Evolutionary conservation across 1,284 basidiomycete genomes (phyloP), one percentile per base, ranked within the genome.

Genomic region (Testicularia cyperi): DNA sequence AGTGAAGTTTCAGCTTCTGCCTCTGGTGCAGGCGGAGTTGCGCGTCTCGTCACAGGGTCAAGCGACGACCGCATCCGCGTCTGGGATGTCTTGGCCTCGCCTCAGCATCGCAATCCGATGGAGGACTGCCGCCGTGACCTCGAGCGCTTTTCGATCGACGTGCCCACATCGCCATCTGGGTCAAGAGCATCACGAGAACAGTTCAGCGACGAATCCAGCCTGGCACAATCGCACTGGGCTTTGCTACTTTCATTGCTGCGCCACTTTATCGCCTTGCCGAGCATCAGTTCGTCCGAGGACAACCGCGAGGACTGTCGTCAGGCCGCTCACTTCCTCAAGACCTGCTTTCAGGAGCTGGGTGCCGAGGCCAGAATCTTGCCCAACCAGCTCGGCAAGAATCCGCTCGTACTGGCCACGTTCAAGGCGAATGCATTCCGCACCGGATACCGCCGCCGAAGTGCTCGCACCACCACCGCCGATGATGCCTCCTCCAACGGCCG

Each of bases 261-360:
- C 3, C 88, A 88, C 70, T 90, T 98, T 56, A 82, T 96, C 6
- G 85, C 90, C 0, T 88, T 91, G 35, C 88, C 86, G 2, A 92
- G 90, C 42, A 83, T 97, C 40, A 90, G 88, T 66, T 85, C 84
- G 40, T 78, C 79, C 40, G 81, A 84, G 4, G 77, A 79, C 2
- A 83, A 87, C 70, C 82, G 85, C 20, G 94, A 97, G 77, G 88
- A 92, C 65, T 78, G 53, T 23, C 46, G 72, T 10, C 72, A 72
- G 44, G 65, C 66, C 4, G 72, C 72, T 1, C 68, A 70, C 39
- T 74, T 62, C 24, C 54, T 74, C 35, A 70, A 70, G 30, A 32
- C 48, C 2, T 62, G 53, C 23, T 66, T 74, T 22, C 55, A 54
- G 28, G 54, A 65, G 16, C 53, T 72, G 7, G 72, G 72, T 3